Evolutionary conservation across 179 eudicot genomes (phyloP).

Genomic region (Patellifolia procumbens): DNA sequence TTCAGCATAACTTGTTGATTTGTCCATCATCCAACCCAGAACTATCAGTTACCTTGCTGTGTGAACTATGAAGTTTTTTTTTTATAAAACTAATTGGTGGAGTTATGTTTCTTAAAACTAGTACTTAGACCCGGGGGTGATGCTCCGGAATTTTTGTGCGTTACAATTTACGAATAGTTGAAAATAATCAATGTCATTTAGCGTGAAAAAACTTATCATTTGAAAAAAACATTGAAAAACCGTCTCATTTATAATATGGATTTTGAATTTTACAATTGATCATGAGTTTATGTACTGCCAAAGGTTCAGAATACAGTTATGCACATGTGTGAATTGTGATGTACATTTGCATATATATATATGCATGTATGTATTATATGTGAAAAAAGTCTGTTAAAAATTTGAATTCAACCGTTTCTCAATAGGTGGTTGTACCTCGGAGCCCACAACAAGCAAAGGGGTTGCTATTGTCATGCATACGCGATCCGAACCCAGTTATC

Average conservation of each 20-base stretch:
- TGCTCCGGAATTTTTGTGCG: too few species aligned
- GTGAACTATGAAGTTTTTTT: too few species aligned
- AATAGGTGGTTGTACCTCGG: conserved; percentile 91
- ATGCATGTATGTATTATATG: not conserved
- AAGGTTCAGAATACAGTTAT: not conserved
- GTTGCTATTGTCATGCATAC: conserved; percentile 74
- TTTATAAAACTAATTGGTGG: too few species aligned
- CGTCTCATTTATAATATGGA: not conserved
- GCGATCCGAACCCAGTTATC: conserved; percentile 93
- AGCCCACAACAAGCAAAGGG: conserved; percentile 97
- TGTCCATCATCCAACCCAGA: not conserved
- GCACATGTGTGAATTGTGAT: not conserved
- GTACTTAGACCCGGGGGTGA: too few species aligned
- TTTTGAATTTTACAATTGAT: not conserved
- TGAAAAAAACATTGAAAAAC: too few species aligned
- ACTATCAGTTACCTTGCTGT: not conserved
- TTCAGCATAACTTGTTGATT: too few species aligned
- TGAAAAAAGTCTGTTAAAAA: not conserved
- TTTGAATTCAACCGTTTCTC: conserved; percentile 5
- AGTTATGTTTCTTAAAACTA: too few species aligned
- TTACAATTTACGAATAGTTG: too few species aligned
- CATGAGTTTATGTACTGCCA: not conserved
- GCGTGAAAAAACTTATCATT: too few species aligned
- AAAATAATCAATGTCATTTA: too few species aligned
- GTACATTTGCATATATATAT: too few species aligned